These are phyloP conservation scores for Pseudoturritis turrita DNA, from an alignment of 345 rosid genomes.

Conservation along the genomic window DNA sequence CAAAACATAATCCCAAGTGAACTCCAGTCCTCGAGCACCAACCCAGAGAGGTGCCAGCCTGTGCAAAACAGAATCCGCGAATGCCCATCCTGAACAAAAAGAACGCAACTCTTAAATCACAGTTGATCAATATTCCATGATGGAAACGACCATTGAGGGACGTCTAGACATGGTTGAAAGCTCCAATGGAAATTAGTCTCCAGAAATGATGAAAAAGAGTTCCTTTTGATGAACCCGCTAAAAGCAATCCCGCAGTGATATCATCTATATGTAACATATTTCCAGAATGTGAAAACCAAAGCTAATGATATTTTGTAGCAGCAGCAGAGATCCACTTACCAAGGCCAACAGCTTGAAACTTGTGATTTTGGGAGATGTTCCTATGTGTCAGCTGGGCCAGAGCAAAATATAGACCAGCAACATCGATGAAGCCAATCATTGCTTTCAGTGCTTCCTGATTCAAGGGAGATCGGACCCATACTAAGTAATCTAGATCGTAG, in stretches of 20 bases:
- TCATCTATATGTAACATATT: background rate
- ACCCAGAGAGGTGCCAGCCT: constrained; percentile 97
- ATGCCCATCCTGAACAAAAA: constrained; percentile 81
- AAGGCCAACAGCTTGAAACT: constrained; percentile 96
- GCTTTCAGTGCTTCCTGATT: constrained; percentile 89
- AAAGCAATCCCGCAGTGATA: background rate
- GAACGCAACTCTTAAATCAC: background rate
- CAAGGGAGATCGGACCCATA: background rate
- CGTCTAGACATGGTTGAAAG: background rate
- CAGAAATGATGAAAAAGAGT: background rate
- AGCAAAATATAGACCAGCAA: constrained; percentile 93
- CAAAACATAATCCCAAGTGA: constrained; percentile 87
- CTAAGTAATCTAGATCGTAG: constrained; percentile 1
- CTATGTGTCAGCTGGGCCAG: constrained; percentile 89
- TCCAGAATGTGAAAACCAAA: background rate
- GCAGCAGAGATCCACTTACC: constrained; percentile 43
- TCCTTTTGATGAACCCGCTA: background rate
- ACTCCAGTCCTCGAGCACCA: constrained; percentile 92
- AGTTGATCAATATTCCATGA: background rate
- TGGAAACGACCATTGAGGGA: background rate
- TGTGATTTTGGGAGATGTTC: constrained; percentile 94
- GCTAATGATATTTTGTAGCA: background rate
- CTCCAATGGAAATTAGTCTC: background rate
- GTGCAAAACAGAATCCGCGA: constrained; percentile 92
- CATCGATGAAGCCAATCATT: constrained; percentile 88